Conservation (phyloP, 73 alveolate genomes). For the Stentor coeruleus region DNA sequence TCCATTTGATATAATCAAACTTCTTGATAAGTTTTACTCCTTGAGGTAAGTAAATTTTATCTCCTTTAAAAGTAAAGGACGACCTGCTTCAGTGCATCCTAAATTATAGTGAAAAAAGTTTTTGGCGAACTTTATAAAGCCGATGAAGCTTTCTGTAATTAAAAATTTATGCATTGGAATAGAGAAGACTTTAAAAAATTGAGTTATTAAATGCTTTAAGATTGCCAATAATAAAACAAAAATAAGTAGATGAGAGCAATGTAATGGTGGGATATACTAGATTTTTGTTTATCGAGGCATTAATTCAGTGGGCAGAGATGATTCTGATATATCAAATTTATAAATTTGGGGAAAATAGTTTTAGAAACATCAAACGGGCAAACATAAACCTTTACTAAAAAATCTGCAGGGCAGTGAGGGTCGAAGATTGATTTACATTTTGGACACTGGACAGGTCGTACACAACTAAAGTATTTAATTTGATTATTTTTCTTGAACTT, state of each 20-base stretch:
- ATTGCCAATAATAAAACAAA: slow-evolving; percentile 93
- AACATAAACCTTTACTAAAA: slow-evolving; percentile 92
- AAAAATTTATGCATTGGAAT: slow-evolving; percentile 70
- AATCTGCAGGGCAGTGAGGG: slow-evolving; percentile 95
- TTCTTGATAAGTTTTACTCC: no score
- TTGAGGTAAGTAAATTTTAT: slow-evolving; percentile 78
- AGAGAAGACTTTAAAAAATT: slow-evolving; percentile 96
- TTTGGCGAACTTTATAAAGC: slow-evolving; percentile 98
- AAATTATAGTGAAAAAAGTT: slow-evolving; percentile 91
- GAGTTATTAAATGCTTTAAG: slow-evolving; percentile 90
- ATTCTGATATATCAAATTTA: slow-evolving; percentile 95
- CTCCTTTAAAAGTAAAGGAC: slow-evolving; percentile 84
- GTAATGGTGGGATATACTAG: slow-evolving; percentile 88
- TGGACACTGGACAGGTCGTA: slow-evolving; percentile 95
- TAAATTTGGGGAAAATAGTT: slow-evolving; percentile 96
- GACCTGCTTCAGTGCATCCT: slow-evolving; percentile 93
- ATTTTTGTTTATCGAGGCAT: slow-evolving; percentile 77
- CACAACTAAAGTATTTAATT: slow-evolving; percentile 90
- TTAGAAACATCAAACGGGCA: slow-evolving; percentile 92
- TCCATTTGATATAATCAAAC: no score
- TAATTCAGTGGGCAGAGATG: slow-evolving; percentile 87
- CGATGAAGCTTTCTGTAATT: slow-evolving; percentile 97
- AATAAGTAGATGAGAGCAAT: slow-evolving; percentile 71
- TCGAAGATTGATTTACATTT: slow-evolving; percentile 91
- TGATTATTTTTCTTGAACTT: slow-evolving; percentile 86